A percentile compares a stretch with the other conserved stretches of the same genome.
Conservation (phyloP, 225 moss, liverwort and hornwort species). For the Bryoerythrophyllum caledonicum region DNA sequence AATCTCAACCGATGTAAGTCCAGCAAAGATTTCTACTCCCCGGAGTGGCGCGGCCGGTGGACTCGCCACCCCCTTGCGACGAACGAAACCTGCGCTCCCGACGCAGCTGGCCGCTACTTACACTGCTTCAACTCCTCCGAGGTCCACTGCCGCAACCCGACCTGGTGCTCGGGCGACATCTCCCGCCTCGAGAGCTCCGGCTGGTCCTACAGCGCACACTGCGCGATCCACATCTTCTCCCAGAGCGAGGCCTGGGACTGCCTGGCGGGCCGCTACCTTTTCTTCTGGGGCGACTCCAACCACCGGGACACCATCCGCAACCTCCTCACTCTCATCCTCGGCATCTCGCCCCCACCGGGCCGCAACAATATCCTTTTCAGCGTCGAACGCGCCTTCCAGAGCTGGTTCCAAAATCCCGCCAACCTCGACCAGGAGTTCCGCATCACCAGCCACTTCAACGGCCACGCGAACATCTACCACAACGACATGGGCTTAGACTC, state of each 20-base stretch:
- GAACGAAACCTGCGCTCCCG: slow-evolving; percentile 55
- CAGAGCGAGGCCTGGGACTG: no score
- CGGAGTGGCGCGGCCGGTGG: slow-evolving; percentile 65
- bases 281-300: no score
- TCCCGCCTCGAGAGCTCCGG: slow-evolving; percentile 55
- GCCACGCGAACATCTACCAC: slow-evolving; percentile 33
- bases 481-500: slow-evolving; percentile 44
- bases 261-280: no score
- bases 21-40: slow-evolving; percentile 34
- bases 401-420: slow-evolving; percentile 52
- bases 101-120: no score
- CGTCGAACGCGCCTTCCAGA: slow-evolving; percentile 51
- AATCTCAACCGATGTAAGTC: slow-evolving; percentile 31
- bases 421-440: slow-evolving; percentile 50
- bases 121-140: slow-evolving; percentile 39
- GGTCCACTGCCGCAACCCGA: slow-evolving; percentile 30
- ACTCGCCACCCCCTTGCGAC: slow-evolving; percentile 38
- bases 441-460: slow-evolving; percentile 60
- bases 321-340: no score
- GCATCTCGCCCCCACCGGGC: slow-evolving; percentile 40
- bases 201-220: slow-evolving; percentile 75
- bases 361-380: slow-evolving; percentile 28
- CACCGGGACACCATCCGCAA: no score
- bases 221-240: no score
- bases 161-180: slow-evolving; percentile 46